Conservation (phyloP, 2,329 filamentous ascomycete genomes). For the Claviceps paspali region DNA sequence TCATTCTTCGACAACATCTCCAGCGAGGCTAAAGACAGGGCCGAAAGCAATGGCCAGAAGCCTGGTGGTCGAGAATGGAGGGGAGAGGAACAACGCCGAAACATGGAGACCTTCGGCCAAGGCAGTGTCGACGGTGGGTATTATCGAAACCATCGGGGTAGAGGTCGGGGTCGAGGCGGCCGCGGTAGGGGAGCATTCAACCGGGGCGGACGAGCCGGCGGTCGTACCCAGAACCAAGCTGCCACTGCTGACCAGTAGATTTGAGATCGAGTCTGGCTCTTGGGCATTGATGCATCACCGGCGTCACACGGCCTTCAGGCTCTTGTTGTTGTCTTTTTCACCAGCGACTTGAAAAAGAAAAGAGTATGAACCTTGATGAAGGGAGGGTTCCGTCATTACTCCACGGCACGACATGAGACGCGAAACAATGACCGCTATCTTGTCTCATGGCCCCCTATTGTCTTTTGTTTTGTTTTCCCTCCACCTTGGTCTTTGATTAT, state of each 20-base stretch:
- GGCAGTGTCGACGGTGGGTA: slow-evolving; percentile 78
- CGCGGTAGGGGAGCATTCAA: slow-evolving; percentile 24
- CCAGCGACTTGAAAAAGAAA: neutral
- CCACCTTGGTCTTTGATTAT: slow-evolving; percentile 12
- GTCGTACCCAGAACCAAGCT: slow-evolving; percentile 17
- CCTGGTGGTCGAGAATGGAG: slow-evolving; percentile 78
- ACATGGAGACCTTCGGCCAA: slow-evolving; percentile 95
- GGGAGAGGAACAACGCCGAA: slow-evolving; percentile 83
- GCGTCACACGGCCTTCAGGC: neutral
- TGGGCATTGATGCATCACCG: neutral
- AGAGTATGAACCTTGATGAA: neutral
- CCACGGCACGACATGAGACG: neutral
- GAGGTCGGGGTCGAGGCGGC: slow-evolving; percentile 57
- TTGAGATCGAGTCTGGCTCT: neutral
- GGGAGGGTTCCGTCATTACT: neutral
- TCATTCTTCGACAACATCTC: slow-evolving; percentile 99
- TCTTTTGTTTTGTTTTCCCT: neutral
- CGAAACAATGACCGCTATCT: neutral
- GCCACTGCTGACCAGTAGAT: slow-evolving; percentile 14
- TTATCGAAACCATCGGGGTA: slow-evolving; percentile 62
- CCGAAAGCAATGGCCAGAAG: slow-evolving; percentile 52
- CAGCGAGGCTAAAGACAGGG: slow-evolving; percentile 78
- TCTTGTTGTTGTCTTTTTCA: neutral
- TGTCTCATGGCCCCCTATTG: neutral
- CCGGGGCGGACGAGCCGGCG: slow-evolving; percentile 27